Evolutionary conservation across 2,329 filamentous ascomycete species (phyloP).

Genomic region (Penicillium sp.): DNA sequence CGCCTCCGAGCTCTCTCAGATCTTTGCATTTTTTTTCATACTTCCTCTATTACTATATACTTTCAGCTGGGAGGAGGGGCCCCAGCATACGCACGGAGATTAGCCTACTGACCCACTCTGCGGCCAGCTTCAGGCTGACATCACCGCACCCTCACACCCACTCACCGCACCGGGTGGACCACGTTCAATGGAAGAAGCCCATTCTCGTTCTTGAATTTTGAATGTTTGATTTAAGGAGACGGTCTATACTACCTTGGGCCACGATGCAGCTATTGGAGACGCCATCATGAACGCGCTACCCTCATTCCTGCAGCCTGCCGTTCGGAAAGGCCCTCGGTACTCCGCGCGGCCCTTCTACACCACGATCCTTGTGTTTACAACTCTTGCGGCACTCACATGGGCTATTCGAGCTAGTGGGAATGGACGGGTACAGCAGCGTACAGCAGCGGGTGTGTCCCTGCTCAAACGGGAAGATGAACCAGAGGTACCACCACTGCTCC

Average conservation of each 20-base stretch:
- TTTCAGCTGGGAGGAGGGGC: neutral
- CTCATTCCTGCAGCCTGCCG: slow-evolving; percentile 21
- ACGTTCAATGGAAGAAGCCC: slow-evolving; percentile 6
- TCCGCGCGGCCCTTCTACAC: slow-evolving; percentile 49
- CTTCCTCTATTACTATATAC: neutral
- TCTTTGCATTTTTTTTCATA: neutral
- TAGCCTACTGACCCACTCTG: slow-evolving; percentile 22
- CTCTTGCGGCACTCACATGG: slow-evolving; percentile 34
- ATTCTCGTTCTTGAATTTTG: neutral
- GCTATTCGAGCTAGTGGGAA: slow-evolving; percentile 11
- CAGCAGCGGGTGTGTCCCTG: slow-evolving; percentile 11
- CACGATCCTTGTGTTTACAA: slow-evolving; percentile 40
- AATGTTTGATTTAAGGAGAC: neutral
- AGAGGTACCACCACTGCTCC: slow-evolving; percentile 25
- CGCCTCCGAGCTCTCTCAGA: neutral
- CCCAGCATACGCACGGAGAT: slow-evolving; percentile 2
- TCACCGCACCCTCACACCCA: slow-evolving; percentile 18
- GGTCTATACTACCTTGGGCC: slow-evolving; percentile 10
- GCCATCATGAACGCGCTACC: slow-evolving; percentile 27
- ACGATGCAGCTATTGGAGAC: slow-evolving; percentile 29
- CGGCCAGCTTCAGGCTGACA: slow-evolving; percentile 20
- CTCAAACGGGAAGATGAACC: slow-evolving; percentile 22
- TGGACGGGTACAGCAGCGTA: slow-evolving; percentile 3
- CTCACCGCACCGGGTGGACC: slow-evolving; percentile 16
- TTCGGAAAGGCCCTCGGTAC: slow-evolving; percentile 33